phyloP scores from a whole-genome alignment of 768 basidiomycete species.

The Hygrophorus pudorinus region DNA sequence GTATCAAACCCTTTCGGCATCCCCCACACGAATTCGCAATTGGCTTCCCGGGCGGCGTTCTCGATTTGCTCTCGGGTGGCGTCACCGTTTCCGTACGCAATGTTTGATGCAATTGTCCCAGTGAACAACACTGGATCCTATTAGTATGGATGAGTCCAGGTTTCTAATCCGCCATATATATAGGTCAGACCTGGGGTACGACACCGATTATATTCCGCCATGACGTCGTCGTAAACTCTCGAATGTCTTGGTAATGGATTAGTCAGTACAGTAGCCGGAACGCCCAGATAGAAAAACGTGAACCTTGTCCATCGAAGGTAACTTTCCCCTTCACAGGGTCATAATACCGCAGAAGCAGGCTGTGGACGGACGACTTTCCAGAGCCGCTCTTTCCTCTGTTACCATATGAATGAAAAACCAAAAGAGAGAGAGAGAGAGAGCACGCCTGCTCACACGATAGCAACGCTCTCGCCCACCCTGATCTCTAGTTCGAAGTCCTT shows the following conservation, averaged over 20 bases:
- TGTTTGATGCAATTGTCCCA: constrained; percentile 91
- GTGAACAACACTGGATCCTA: constrained; percentile 80
- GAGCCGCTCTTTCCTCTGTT: constrained; percentile 82
- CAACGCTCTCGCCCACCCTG: constrained; percentile 77
- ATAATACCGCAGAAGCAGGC: constrained; percentile 80
- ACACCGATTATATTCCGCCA: constrained; percentile 88
- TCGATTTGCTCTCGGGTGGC: constrained; percentile 81
- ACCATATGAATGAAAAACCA: constrained; percentile 4
- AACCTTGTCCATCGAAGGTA: constrained; percentile 81
- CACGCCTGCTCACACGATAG: constrained; percentile 67
- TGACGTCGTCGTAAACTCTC: constrained; percentile 72
- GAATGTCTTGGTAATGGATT: constrained; percentile 50
- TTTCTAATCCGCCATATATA: neutral
- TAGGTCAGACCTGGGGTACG: constrained; percentile 56
- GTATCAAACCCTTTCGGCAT: constrained; percentile 94
- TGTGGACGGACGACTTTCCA: constrained; percentile 89
- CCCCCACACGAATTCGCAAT: constrained; percentile 94
- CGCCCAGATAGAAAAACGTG: constrained; percentile 6
- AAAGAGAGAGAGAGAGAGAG: neutral
- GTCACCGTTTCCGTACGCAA: constrained; percentile 72
- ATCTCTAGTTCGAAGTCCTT: constrained; percentile 78
- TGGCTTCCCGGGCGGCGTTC: constrained; percentile 79
- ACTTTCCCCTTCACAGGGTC: constrained; percentile 78
- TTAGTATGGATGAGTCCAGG: neutral
- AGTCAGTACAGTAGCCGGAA: neutral